Evolutionary conservation across 768 basidiomycete species (phyloP), one percentile per base, ranked within the genome.

Genomic region (Kwoniella sp.): DNA sequence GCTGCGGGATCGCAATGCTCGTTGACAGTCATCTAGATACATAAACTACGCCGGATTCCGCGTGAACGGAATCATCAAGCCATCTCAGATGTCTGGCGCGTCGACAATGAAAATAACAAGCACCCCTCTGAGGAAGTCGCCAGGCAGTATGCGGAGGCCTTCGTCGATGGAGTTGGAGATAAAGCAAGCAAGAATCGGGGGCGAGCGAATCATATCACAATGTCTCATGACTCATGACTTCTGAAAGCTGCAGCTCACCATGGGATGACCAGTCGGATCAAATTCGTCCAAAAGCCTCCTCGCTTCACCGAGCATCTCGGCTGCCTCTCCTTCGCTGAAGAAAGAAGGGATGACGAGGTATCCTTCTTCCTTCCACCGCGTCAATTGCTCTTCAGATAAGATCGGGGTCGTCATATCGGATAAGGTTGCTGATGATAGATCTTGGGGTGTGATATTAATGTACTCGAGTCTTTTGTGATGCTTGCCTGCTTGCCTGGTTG

Each of bases 321-420:
- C 73, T 0, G 88, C 85, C 45, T 90, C 87, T 11, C 84, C 83
- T n/a, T 74, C 62, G 5, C 82, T 78, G 58, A 94, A 83, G 81
- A 98, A 98, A 13, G 81, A 81, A 0, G 89, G 89, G 47, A 99
- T 74, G 59, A 91, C 81, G 47, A 96, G 85, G 72, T 94, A 95
- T 50, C 73, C 73, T n/a, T 74, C 73, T 7, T 69, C 53, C 41
- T 48, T 47, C 68, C 68, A 74, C 60, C 65, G 41, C 51, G 65
- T 53, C 31, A 60, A 54, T 61, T 74, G 73, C 30, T 55, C 54
- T 45, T 45, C 41, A 9, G 41, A 45, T 45, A 45, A 37, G 34
- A 37, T 13, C 34, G 13, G 5, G 34, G 34, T 37, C 17, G 17
- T 45, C 41, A 20, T 45, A 9, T 17, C 15, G 41, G 20, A 9